Evolutionary conservation across 2,329 filamentous ascomycete species (phyloP), one percentile per base, ranked within the genome.

Genomic region (Colletotrichum eremochloae): DNA sequence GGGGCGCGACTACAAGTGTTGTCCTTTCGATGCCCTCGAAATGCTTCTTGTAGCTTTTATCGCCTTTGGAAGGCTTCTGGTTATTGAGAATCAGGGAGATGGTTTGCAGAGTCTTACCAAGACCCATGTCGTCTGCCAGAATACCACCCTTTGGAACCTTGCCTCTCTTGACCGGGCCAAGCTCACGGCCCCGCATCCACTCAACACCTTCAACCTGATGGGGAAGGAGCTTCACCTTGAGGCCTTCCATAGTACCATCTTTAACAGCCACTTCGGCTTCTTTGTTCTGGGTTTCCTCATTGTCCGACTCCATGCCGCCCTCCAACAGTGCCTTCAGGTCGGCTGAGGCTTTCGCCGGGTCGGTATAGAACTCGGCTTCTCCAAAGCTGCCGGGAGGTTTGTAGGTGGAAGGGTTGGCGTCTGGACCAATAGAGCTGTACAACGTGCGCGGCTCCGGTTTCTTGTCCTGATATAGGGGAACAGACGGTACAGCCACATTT

Each of bases 81-180:
- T 98, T 97, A 67, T 88, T 93, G 48, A 99, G 86, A 53, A 99
- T 93, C 42, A 98, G 87, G 1, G 96, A 92, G 69, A 99, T 93
- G 1, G 95, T 94, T 82, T 99, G 96, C 18, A 99, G 89, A 0
- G 96, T 99, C 86, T 99, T 99, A 71, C 96, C 96, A 18, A 98
- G 86, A 75, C 96, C 96, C 96, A 98, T 97, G 80, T 99, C 96
- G 78, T 99, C 96, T 24, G 96, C 96, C 46, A 99, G 88, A 74
- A 99, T 97, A 24, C 96, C 96, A 46, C 96, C 96, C 77, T 97
- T 96, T 40, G 96, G 95, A 12, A 97, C 88, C 74, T 85, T 89
- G 71, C 93, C 94, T 76, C 92, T 93, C 84, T 96, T 97, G 73
- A 93, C 91, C 24, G 91, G 91, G 2, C 96, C 95, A 14, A 94